Evolutionary conservation across 208 protist species (phyloP).

Genomic region (Crithidia thermophila): DNA sequence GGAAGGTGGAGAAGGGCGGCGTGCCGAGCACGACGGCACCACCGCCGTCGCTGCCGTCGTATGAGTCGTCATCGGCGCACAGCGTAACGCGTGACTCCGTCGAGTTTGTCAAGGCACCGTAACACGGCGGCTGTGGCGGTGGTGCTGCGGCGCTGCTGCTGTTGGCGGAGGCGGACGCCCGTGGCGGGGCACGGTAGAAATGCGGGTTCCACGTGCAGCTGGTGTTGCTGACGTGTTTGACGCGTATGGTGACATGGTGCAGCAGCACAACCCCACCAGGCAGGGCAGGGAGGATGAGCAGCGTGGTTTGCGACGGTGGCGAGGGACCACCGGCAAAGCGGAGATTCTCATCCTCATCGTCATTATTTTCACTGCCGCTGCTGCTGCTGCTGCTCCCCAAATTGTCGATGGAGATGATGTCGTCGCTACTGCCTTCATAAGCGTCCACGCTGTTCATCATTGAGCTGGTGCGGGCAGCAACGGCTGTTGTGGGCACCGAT

Average conservation of each 20-base stretch:
- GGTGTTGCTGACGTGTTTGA: conserved; percentile 13
- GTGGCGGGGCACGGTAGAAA: background rate
- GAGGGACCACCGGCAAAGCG: too few relatives aligned
- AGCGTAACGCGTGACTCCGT: background rate
- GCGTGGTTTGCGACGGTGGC: background rate
- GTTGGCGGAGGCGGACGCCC: too few relatives aligned
- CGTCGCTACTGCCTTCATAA: too few relatives aligned
- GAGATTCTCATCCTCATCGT: too few relatives aligned
- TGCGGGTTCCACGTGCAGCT: conserved; percentile 24
- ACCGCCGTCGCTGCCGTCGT: too few relatives aligned
- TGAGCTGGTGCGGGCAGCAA: too few relatives aligned
- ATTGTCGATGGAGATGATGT: too few relatives aligned
- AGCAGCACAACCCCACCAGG: conserved; percentile 13
- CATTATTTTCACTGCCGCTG: background rate
- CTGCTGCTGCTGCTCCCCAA: background rate
- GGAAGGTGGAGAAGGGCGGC: background rate
- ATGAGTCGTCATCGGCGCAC: too few relatives aligned
- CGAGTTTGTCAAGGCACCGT: background rate
- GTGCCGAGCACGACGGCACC: too few relatives aligned
- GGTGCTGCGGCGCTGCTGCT: too few relatives aligned
- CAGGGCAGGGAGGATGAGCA: conserved; percentile 12
- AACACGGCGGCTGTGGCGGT: conserved; percentile 3
- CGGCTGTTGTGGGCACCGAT: too few relatives aligned
- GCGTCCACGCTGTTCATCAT: too few relatives aligned
- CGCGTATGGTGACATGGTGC: conserved; percentile 6